These are phyloP conservation scores for Aspergillus mulundensis DNA, from an alignment of 495 filamentous ascomycete species.

Conservation along the genomic window DNA sequence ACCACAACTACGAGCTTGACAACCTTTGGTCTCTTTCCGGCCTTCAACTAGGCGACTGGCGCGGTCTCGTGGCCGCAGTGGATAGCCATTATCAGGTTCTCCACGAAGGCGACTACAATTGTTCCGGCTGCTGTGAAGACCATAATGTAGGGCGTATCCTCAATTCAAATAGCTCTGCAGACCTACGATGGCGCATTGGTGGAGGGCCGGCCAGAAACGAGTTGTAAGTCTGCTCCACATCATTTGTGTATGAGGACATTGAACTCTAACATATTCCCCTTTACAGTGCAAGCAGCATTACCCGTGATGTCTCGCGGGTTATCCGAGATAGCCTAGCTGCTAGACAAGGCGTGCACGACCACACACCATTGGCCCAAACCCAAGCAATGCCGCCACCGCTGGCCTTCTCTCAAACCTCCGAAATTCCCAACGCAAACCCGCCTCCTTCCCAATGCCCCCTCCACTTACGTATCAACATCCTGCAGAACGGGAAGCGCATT, in stretches of 20 bases:
- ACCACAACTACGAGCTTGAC: conserved; percentile 39
- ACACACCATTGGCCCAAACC: conserved; percentile 15
- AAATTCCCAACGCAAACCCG: background rate
- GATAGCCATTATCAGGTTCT: conserved; percentile 43
- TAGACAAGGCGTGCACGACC: conserved; percentile 20
- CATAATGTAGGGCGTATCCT: conserved; percentile 35
- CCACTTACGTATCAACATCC: conserved; percentile 38
- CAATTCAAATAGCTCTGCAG: conserved; percentile 24
- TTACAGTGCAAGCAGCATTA: conserved; percentile 40
- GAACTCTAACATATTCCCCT: conserved; percentile 13
- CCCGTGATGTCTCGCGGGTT: conserved; percentile 41
- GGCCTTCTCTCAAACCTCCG: conserved; percentile 12
- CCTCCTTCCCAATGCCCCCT: conserved; percentile 19
- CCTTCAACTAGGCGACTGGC: conserved; percentile 42
- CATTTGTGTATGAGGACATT: too few species aligned
- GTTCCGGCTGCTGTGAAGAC: conserved; percentile 30
- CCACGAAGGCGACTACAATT: conserved; percentile 33
- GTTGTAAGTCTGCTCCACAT: conserved; percentile 32
- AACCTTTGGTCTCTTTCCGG: conserved; percentile 44
- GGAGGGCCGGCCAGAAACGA: conserved; percentile 35
- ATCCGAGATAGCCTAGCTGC: conserved; percentile 39
- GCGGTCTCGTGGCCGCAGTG: conserved; percentile 43
- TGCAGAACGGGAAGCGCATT: conserved; percentile 40
- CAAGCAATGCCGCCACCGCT: conserved; percentile 19
- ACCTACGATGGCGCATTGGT: conserved; percentile 39